These are phyloP conservation scores for Geotrichum europaeum DNA, from an alignment of 1,139 yeast genomes.

Conservation along the genomic window DNA sequence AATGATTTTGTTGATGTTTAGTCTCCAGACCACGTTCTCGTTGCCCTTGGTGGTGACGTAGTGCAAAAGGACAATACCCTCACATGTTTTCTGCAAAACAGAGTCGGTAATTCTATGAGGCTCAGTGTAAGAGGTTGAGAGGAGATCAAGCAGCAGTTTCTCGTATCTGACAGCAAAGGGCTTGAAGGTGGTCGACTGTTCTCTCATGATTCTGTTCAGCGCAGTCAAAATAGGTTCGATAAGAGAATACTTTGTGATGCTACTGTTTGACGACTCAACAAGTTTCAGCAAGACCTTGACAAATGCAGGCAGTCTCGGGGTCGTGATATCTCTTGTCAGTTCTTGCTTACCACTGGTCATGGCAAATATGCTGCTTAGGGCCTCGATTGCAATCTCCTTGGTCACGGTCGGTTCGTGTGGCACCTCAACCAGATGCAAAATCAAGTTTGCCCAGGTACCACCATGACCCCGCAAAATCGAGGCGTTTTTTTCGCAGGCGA, in stretches of 20 bases:
- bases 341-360: constrained; percentile 75
- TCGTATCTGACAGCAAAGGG: constrained; percentile 66
- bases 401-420: constrained; percentile 41
- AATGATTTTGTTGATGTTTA: constrained; percentile 22
- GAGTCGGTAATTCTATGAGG: constrained; percentile 32
- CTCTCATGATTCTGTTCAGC: constrained; percentile 44
- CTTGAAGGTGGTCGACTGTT: constrained; percentile 74
- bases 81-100: constrained; percentile 43
- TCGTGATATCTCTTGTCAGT: constrained; percentile 73
- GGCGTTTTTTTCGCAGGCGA: constrained; percentile 30
- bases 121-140: constrained; percentile 35
- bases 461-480: constrained; percentile 45
- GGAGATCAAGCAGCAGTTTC: constrained; percentile 38
- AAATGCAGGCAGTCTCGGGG: constrained; percentile 67
- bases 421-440: constrained; percentile 53
- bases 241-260: constrained; percentile 19
- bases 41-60: constrained; percentile 47
- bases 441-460: constrained; percentile 46
- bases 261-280: constrained; percentile 22
- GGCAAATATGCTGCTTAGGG: constrained; percentile 46
- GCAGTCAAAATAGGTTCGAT: constrained; percentile 44
- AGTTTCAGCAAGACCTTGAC: constrained; percentile 47
- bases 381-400: constrained; percentile 46
- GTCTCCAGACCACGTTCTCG: constrained; percentile 36
- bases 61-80: constrained; percentile 57